Evolutionary conservation across 2,329 filamentous ascomycete species (phyloP), one percentile per base, ranked within the genome.

Genomic region (Colletotrichum kahawae): DNA sequence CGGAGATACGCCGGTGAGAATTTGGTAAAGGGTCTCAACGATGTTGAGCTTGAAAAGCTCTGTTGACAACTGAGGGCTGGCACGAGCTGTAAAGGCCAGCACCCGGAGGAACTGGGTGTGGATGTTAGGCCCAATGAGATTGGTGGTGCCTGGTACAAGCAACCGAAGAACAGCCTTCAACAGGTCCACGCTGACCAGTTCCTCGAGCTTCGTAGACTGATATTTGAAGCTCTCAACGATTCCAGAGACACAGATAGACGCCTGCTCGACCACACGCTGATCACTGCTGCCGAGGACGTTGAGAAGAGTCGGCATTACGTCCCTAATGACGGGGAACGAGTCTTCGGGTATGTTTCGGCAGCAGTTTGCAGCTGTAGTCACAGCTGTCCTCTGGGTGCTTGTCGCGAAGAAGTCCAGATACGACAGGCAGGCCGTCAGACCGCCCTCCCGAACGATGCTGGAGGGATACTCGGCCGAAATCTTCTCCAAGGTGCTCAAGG

Each of bases 341-440:
- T 98, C 97, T 79, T 96, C 94, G 2, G 96, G 95, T 21, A 99
- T 97, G 82, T 98, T 98, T 77, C 97, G 94, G 83, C 97, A 99
- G 86, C 97, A 99, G 82, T 99, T 99, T 71, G 97, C 97, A 12
- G 97, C 97, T 14, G 96, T 99, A 4, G 96, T 98, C 9, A 99
- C 97, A 8, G 97, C 97, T 16, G 96, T 98, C 78, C 97, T 92
- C 84, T 99, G 97, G 3, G 97, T 98, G 83, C 96, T 97, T 0
- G 97, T 99, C 18, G 96, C 94, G 81, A 99, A 99, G 85, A 99
- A 99, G 82, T 99, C 97, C 73, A 99, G 90, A 82, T 97, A 98
- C 0, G 95, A 97, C 78, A 99, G 87, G 81, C 97, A 99, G n/a
- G 97, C 97, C 2, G 95, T 98, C 77, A 99, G 88, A 13, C 97